Base-by-base conservation (phyloP, 495 filamentous ascomycete species). In the Parathielavia hyrcaniae region DNA sequence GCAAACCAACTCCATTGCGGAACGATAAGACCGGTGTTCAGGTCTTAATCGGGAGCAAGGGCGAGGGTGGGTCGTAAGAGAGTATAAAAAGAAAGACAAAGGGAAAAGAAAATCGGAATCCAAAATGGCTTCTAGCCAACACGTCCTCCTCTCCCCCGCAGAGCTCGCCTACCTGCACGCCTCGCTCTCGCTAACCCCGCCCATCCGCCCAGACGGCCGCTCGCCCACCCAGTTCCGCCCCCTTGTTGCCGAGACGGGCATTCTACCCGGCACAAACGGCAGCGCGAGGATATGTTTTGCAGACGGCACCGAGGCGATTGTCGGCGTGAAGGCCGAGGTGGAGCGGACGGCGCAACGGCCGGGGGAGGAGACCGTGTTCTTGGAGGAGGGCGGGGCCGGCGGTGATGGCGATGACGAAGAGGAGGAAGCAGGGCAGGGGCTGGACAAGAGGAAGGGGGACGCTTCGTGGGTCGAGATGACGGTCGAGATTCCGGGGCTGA, bases 81-180 rank as follows among this genome's bases (percentile, higher is more conserved):
- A 30, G 26, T n/a, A n/a, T n/a, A n/a, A n/a, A n/a, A 16, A 4
- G 22, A 12, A 30, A 41, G 32, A 34, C 2, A 19, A 43, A 40
- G 16, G 23, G 7, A 20, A 26, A 19, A 44, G 34, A 4, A 14
- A 44, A 34, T 40, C 1, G 17, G 19, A 35, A 14, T 32, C 23
- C 12, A 47, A 45, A 38, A 71, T 71, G 69, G 65, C 69, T 36
- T 68, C 75, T 34, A 64, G 69, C 44, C 74, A 78, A 58, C 77
- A 79, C 64, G 69, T 79, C 22, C 84, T 88, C 63, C 85, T 98
- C 73, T 96, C 91, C 20, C 91, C 91, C 41, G 89, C 93, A 63
- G 95, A 98, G 73, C 89, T 97, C 64, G 89, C 91, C 69, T 98
- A 96, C 79, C 84, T 97, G 48, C 91, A 91, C 81, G 81, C 85